Base-by-base conservation (phyloP, 1,284 basidiomycete genomes). In the Pisolithus thermaeus region DNA sequence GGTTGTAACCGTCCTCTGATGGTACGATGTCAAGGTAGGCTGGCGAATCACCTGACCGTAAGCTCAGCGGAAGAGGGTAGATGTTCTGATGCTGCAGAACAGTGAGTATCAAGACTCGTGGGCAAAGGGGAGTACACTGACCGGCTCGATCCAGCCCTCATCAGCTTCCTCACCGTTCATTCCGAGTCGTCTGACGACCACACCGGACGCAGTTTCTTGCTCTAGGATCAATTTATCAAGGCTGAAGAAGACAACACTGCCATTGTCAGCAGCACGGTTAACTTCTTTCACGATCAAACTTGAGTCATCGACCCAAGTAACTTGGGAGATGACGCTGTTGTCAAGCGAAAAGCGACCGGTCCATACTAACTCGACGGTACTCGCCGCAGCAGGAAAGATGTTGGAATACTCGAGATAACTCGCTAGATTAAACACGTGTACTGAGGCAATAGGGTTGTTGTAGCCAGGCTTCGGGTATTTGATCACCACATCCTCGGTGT, bases 401-500 rank as follows among this genome's bases (percentile, higher is more conserved):
- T 67, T 57, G 18, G 57, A 62, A n/a, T 59, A 64, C 28, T 61
- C 61, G 37, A 75, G 62, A 59, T 81, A 81, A 50, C 54, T 56
- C 48, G 66, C 73, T 22, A 96, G 63, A 59, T 90, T 83, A 65
- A 94, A 95, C 18, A 96, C 80, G 63, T 87, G 84, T n/a, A 92
- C 81, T 8, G 83, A 80, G 30, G 92, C 92, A 27, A 89, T 70
- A 1, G 96, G 96, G 63, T 97, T 98, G 27, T 82, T 79, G 63
- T 87, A 96, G 2, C 95, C 96, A 11, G 95, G 93, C 67, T 92
- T 92, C 20, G 90, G 90, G 61, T 93, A 97, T 65, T 88, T 87
- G 85, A 97, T 94, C 50, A 75, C 77, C 37, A 91, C 76, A 38
- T 87, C 80, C 16, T 71, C 69, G 1, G 91, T 88, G 67, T 97